These are phyloP conservation scores for Cercospora sp. DNA, from an alignment of 2,329 filamentous ascomycete genomes.

Conservation along the genomic window DNA sequence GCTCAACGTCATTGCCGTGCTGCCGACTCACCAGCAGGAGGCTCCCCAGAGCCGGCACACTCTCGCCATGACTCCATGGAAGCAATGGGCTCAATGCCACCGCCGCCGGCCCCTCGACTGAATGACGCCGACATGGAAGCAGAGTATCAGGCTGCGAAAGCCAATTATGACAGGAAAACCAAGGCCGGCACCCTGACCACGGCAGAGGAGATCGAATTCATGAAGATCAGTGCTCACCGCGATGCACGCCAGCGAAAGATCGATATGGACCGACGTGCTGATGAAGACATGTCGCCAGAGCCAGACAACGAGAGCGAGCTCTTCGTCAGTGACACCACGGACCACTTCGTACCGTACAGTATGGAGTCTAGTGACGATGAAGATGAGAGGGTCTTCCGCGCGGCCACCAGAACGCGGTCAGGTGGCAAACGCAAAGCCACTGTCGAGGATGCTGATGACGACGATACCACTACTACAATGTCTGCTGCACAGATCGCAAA, in stretches of 20 bases:
- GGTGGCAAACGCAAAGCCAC: conserved; percentile 12
- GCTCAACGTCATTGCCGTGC: neutral
- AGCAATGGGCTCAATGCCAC: neutral
- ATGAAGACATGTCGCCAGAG: conserved; percentile 17
- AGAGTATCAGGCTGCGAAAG: conserved; percentile 16
- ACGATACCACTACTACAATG: neutral
- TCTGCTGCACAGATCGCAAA: neutral
- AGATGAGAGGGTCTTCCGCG: neutral
- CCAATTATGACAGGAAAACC: conserved; percentile 18
- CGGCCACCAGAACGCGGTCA: neutral
- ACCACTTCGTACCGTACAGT: neutral
- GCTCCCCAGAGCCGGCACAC: neutral
- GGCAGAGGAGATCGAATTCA: conserved; percentile 31
- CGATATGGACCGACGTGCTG: conserved; percentile 22
- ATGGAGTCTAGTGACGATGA: conserved; percentile 9
- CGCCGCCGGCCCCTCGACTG: neutral
- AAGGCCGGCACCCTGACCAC: conserved; percentile 15
- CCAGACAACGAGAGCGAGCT: conserved; percentile 17
- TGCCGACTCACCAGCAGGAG: neutral
- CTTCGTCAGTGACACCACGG: conserved; percentile 16
- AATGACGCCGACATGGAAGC: neutral
- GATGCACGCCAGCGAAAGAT: conserved; percentile 22
- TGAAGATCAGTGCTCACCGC: conserved; percentile 26
- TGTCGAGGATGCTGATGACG: conserved; percentile 8
- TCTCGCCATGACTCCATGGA: conserved; percentile 5